Evolutionary conservation across 106 monocot genomes (phyloP).

Genomic region (Dendrobium catenatum): DNA sequence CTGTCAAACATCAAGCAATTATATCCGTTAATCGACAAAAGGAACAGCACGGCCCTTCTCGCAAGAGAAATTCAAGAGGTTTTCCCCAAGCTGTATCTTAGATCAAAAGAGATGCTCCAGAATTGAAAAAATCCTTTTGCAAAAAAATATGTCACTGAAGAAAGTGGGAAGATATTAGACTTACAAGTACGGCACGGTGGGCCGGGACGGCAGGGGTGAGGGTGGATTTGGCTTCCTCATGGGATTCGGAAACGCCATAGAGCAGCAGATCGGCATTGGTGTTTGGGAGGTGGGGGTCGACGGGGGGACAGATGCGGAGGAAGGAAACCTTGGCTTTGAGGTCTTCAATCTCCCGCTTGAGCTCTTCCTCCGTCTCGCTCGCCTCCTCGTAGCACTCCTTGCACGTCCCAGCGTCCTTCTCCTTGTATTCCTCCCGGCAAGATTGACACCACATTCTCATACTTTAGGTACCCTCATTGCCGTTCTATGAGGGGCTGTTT

Average conservation of each 20-base stretch:
- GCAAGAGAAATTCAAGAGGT: background rate
- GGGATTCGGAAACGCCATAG: conserved; percentile 19
- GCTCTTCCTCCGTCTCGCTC: conserved; percentile 97
- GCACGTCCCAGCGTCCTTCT: conserved; percentile 78
- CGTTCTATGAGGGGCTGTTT: background rate
- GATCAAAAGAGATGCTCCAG: background rate
- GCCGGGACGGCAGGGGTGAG: conserved; percentile 33
- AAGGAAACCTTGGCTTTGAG: conserved; percentile 82
- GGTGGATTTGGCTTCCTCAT: conserved; percentile 4
- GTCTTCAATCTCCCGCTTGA: conserved; percentile 94
- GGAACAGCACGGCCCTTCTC: background rate
- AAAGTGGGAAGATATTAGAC: background rate
- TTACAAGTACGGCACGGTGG: conserved; percentile 68
- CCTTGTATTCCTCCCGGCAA: conserved; percentile 68
- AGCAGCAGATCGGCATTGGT: conserved; percentile 31
- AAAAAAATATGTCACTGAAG: background rate
- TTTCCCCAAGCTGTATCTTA: background rate
- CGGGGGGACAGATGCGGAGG: conserved; percentile 59
- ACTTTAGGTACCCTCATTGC: background rate
- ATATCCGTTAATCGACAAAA: background rate
- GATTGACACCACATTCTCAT: conserved; percentile 80
- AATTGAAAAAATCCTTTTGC: background rate
- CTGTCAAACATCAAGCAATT: background rate
- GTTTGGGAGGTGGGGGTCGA: conserved; percentile 18
- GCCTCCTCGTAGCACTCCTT: conserved; percentile 99